Conservation (phyloP, 78 protist genomes). For the Dictyostelium purpureum region DNA sequence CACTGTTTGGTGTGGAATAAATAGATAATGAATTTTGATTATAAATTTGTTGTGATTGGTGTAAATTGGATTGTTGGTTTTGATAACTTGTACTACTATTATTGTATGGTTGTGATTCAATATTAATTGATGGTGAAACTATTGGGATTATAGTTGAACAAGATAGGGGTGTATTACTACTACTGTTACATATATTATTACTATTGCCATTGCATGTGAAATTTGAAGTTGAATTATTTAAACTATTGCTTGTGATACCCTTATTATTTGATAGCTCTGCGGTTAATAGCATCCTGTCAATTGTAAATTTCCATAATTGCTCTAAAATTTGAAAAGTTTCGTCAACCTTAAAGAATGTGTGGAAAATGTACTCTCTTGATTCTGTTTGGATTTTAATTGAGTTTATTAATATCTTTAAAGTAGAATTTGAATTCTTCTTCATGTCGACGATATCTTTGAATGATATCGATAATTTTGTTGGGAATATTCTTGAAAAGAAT, state of each 20-base stretch:
- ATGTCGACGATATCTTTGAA: constrained; percentile 38
- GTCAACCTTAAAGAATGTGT: constrained; percentile 68
- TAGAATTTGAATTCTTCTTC: constrained; percentile 37
- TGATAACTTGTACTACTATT: neutral
- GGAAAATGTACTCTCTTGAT: constrained; percentile 34
- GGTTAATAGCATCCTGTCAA: constrained; percentile 35
- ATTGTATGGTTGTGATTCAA: too few relatives aligned
- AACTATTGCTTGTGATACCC: neutral
- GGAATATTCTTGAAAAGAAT: constrained; percentile 39
- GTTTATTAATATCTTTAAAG: constrained; percentile 15
- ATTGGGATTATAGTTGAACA: too few relatives aligned
- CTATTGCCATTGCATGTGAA: neutral
- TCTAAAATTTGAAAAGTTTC: constrained; percentile 66
- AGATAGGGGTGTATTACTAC: too few relatives aligned
- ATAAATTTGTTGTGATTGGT: neutral
- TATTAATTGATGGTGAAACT: too few relatives aligned
- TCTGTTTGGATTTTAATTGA: constrained; percentile 57
- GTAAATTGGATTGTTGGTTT: neutral
- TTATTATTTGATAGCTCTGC: constrained; percentile 29
- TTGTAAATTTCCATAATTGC: constrained; percentile 65
- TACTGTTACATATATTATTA: neutral
- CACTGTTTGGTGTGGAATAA: neutral
- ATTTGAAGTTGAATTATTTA: neutral
- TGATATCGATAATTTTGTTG: constrained; percentile 13
- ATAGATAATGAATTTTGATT: neutral